These are phyloP conservation scores for Rutstroemia sydowiana DNA, from an alignment of 2,329 filamentous ascomycete species.

Conservation along the genomic window DNA sequence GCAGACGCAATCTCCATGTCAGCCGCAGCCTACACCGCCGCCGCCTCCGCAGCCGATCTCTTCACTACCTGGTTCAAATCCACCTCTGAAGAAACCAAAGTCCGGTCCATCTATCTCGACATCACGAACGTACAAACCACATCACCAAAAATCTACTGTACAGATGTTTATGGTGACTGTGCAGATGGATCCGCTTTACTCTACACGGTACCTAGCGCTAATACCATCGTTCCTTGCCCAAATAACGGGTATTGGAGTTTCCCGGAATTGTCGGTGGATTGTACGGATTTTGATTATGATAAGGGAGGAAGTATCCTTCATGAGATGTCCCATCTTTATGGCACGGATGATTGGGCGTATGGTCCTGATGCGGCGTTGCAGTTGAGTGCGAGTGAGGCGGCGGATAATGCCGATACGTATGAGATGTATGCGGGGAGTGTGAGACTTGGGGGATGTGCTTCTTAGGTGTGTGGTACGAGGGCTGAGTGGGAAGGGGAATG, in stretches of 20 bases:
- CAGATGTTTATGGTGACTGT: constrained; percentile 18
- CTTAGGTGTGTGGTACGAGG: not conserved
- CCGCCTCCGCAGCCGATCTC: constrained; percentile 14
- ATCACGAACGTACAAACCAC: constrained; percentile 20
- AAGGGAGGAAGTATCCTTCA: constrained; percentile 19
- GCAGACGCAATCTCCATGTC: constrained; percentile 18
- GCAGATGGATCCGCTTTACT: constrained; percentile 18
- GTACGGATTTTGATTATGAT: constrained; percentile 21
- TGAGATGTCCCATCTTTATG: constrained; percentile 22
- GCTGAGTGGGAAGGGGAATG: not conserved
- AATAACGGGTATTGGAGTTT: constrained; percentile 22
- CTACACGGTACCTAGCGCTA: constrained; percentile 19
- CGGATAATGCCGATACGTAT: constrained; percentile 23
- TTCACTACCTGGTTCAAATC: constrained; percentile 24
- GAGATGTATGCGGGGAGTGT: constrained; percentile 24
- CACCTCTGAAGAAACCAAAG: constrained; percentile 14
- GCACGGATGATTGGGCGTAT: constrained; percentile 22
- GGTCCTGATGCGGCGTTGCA: constrained; percentile 16
- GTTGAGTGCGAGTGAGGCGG: constrained; percentile 17
- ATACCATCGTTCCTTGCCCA: constrained; percentile 21
- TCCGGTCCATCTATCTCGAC: constrained; percentile 19
- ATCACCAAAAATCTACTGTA: constrained; percentile 18
- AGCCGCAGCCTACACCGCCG: constrained; percentile 19
- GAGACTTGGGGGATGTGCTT: constrained; percentile 19
- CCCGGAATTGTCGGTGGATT: constrained; percentile 15